Evolutionary conservation across 176 grass and related monocot species (phyloP).

Genomic region (Avena eriantha): DNA sequence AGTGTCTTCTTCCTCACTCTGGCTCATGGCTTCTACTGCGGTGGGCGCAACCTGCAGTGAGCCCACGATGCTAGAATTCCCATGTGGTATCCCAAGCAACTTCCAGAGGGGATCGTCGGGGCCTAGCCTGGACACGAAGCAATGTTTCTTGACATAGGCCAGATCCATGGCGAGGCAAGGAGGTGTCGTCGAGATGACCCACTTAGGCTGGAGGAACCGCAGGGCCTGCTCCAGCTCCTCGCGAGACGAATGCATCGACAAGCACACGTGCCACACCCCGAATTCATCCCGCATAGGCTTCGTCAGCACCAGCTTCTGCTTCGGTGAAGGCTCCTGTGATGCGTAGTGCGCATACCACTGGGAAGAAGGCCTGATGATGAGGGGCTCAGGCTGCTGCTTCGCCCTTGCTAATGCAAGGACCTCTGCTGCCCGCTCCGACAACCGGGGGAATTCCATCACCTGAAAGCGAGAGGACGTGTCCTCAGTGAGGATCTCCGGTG

Average conservation of each 20-base stretch:
- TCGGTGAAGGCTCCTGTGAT: not conserved
- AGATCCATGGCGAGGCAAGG: conserved; percentile 65
- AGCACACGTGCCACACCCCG: conserved; percentile 76
- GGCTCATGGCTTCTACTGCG: not conserved
- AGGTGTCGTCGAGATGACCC: conserved; percentile 79
- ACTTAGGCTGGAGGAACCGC: conserved; percentile 58
- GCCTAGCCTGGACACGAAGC: conserved; percentile 54
- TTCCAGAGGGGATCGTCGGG: conserved; percentile 69
- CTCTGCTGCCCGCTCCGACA: conserved; percentile 47
- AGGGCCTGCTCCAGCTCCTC: conserved; percentile 70
- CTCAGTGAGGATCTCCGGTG: conserved; percentile 62
- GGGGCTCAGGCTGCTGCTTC: conserved; percentile 52
- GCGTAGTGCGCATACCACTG: conserved; percentile 62
- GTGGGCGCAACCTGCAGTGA: not conserved
- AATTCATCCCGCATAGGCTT: conserved; percentile 60
- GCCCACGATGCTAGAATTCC: not conserved
- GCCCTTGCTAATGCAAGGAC: conserved; percentile 48
- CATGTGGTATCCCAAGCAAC: conserved; percentile 47
- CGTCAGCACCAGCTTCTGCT: conserved; percentile 38
- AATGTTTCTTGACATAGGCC: conserved; percentile 74
- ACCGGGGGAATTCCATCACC: conserved; percentile 57
- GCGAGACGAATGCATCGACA: conserved; percentile 68
- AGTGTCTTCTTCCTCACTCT: not conserved
- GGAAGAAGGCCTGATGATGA: conserved; percentile 64
- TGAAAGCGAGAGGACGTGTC: conserved; percentile 59